phyloP scores from a whole-genome alignment of 352 stramenopile genomes.

The Pseudoperonospora humuli region DNA sequence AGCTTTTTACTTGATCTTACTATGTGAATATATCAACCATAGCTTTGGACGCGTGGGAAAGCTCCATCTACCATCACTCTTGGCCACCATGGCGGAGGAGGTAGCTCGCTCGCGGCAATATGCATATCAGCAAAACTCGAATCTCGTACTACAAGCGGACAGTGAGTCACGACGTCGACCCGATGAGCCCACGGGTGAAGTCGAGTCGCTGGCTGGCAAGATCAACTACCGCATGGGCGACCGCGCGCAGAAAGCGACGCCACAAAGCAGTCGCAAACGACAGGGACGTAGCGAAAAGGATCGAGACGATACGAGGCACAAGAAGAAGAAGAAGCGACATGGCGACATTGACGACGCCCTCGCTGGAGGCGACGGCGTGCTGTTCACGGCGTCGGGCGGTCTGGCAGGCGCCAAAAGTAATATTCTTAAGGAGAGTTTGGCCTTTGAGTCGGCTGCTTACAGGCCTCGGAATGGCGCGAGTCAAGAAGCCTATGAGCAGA shows the following conservation, averaged over 20 bases:
- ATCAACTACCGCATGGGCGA: conserved; percentile 82
- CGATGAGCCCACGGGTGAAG: conserved; percentile 82
- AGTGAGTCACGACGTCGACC: conserved; percentile 68
- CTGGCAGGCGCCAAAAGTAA: conserved; percentile 35
- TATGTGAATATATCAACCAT: too few species aligned
- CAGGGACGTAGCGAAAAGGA: conserved; percentile 4
- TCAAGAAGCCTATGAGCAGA: conserved; percentile 84
- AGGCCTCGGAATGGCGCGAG: conserved; percentile 81
- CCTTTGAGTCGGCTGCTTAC: conserved; percentile 81
- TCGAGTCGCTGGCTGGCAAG: conserved; percentile 75
- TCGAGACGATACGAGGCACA: background rate
- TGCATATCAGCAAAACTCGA: conserved; percentile 91
- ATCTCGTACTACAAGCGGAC: conserved; percentile 91
- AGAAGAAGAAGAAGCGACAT: conserved; percentile 57
- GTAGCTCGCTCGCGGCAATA: conserved; percentile 86
- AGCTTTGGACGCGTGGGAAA: too few species aligned
- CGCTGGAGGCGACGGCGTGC: conserved; percentile 24
- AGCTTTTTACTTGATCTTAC: too few species aligned
- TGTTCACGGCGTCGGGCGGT: conserved; percentile 49
- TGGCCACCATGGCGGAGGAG: conserved; percentile 75
- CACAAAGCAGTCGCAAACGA: conserved; percentile 33
- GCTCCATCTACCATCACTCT: conserved; percentile 1
- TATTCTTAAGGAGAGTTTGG: conserved; percentile 65
- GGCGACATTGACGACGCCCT: conserved; percentile 17
- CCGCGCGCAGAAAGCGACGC: conserved; percentile 57